These are phyloP conservation scores for Nothophytophthora sp. DNA, from an alignment of 352 stramenopile species.

Conservation along the genomic window DNA sequence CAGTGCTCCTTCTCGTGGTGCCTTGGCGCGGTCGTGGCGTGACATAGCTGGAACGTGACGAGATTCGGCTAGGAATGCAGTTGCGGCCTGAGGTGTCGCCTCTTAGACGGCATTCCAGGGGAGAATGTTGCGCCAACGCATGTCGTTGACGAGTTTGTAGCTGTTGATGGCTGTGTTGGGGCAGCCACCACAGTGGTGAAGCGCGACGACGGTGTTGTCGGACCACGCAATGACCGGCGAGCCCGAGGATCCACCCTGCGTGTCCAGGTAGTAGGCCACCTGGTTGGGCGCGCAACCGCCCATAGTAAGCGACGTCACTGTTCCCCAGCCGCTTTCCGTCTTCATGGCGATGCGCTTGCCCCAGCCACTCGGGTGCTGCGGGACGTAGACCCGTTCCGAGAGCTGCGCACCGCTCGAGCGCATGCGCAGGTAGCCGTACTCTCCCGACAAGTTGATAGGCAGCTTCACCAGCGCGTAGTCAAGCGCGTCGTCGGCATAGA, in stretches of 20 bases:
- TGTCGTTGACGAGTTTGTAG: slow-evolving; percentile 55
- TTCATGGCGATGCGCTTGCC: slow-evolving; percentile 76
- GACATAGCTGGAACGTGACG: too few relatives aligned
- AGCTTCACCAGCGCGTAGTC: slow-evolving; percentile 80
- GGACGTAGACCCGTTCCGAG: slow-evolving; percentile 61
- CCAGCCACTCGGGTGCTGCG: slow-evolving; percentile 62
- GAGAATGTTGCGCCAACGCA: slow-evolving; percentile 39
- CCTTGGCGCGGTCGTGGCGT: too few relatives aligned
- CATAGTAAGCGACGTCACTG: slow-evolving; percentile 44
- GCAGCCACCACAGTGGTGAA: slow-evolving; percentile 81
- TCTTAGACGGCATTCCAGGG: slow-evolving; percentile 43
- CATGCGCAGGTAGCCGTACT: slow-evolving; percentile 63
- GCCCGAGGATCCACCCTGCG: slow-evolving; percentile 67
- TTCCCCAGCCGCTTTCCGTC: slow-evolving; percentile 31
- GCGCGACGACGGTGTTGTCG: slow-evolving; percentile 62
- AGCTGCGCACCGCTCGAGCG: slow-evolving; percentile 45
- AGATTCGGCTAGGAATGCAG: not conserved
- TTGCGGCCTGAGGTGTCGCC: not conserved
- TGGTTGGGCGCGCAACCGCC: slow-evolving; percentile 51
- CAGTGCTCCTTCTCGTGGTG: too few relatives aligned
- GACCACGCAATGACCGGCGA: slow-evolving; percentile 62
- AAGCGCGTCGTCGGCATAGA: slow-evolving; percentile 33
- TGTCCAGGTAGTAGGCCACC: slow-evolving; percentile 74
- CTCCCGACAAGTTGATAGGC: slow-evolving; percentile 39
- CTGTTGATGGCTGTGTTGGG: slow-evolving; percentile 76